Evolutionary conservation across 2,329 filamentous ascomycete genomes (phyloP).

Genomic region (Sclerotinia minor): DNA sequence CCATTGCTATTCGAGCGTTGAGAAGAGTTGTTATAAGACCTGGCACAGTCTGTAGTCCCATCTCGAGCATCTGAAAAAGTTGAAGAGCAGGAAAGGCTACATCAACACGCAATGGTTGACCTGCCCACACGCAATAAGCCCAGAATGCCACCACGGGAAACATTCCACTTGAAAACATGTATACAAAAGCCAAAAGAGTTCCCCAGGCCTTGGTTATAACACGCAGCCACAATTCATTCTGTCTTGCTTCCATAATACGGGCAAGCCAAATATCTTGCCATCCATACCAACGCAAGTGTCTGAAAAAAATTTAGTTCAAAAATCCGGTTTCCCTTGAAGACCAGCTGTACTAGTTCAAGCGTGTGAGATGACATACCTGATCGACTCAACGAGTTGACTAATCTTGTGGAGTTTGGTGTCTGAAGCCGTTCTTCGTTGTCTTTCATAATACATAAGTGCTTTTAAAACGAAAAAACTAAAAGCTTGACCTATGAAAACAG

Average conservation of each 20-base stretch:
- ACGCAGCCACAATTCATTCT: slow-evolving; percentile 65
- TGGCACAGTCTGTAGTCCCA: slow-evolving; percentile 72
- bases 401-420: slow-evolving; percentile 78
- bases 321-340: not conserved
- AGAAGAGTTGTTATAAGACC: slow-evolving; percentile 72
- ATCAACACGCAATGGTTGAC: slow-evolving; percentile 69
- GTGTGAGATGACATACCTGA: slow-evolving; percentile 27
- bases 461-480: slow-evolving; percentile 69
- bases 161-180: slow-evolving; percentile 68
- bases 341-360: not conserved
- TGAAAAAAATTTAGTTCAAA: not conserved
- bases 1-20: slow-evolving; percentile 80
- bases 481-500: slow-evolving; percentile 67
- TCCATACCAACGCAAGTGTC: slow-evolving; percentile 51
- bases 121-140: slow-evolving; percentile 73
- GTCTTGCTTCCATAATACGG: slow-evolving; percentile 66
- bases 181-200: slow-evolving; percentile 65
- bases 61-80: slow-evolving; percentile 74
- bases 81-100: slow-evolving; percentile 85
- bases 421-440: slow-evolving; percentile 68
- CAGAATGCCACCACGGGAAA: slow-evolving; percentile 82
- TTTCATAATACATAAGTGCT: slow-evolving; percentile 67
- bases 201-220: slow-evolving; percentile 64
- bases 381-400: slow-evolving; percentile 75
- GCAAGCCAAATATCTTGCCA: slow-evolving; percentile 77